Percentiles rank a stretch among this genome's conserved stretches.
These are phyloP conservation scores for Suillus brevipes DNA, from an alignment of 768 basidiomycete genomes.

Conservation along the genomic window DNA sequence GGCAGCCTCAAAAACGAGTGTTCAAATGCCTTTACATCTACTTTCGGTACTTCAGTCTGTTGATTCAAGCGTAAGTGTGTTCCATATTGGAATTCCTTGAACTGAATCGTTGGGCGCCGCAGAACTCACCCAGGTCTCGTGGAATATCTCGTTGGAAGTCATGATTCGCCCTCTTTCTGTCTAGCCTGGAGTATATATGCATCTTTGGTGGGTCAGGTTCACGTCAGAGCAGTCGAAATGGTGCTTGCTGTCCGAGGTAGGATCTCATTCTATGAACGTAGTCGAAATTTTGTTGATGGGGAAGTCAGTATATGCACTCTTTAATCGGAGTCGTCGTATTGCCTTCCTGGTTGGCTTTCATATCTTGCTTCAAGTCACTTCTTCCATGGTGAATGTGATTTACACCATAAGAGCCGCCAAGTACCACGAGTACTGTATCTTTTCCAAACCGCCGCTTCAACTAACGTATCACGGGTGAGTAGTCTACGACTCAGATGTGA, in stretches of 20 bases:
- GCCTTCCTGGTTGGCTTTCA: background rate
- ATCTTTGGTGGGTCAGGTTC: background rate
- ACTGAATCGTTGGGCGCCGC: background rate
- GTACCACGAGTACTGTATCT: background rate
- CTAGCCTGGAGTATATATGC: background rate
- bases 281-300: background rate
- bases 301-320: background rate
- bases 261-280: background rate
- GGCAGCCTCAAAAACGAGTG: conserved; percentile 21
- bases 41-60: conserved; percentile 26
- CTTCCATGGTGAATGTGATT: background rate
- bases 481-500: background rate
- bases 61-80: background rate
- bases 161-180: background rate
- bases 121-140: background rate
- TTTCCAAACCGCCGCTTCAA: background rate
- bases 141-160: background rate
- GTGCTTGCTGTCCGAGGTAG: background rate
- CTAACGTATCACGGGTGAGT: background rate
- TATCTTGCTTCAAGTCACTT: background rate
- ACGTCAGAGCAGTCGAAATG: background rate
- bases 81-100: background rate
- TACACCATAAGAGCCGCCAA: background rate
- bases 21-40: conserved; percentile 34
- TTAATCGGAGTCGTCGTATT: background rate